phyloP scores from a whole-genome alignment of 169 alveolate species.

The Babesia microti region DNA sequence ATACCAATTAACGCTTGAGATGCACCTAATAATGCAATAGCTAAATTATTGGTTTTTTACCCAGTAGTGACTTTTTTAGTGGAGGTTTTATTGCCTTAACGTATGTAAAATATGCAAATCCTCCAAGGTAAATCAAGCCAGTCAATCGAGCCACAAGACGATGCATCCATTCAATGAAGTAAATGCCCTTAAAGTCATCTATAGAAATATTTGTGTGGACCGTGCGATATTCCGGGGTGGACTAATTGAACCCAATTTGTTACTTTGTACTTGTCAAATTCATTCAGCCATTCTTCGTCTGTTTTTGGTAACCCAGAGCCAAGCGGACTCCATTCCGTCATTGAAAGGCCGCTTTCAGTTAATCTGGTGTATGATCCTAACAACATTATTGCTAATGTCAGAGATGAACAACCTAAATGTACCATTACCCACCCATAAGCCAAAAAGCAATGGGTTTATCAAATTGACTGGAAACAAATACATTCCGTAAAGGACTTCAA shows the following conservation, averaged over 20 bases:
- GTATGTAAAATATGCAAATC: slow-evolving; percentile 55
- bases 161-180: slow-evolving; percentile 79
- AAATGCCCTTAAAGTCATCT: slow-evolving; percentile 75
- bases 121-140: slow-evolving; percentile 65
- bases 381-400: slow-evolving; percentile 60
- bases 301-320: slow-evolving; percentile 66
- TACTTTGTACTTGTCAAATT: slow-evolving; percentile 67
- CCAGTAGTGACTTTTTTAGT: slow-evolving; percentile 31
- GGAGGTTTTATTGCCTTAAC: slow-evolving; percentile 55
- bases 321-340: slow-evolving; percentile 78
- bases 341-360: slow-evolving; percentile 79
- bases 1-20: slow-evolving; percentile 64
- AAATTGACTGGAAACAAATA: too few species aligned
- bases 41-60: slow-evolving; percentile 7
- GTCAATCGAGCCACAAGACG: slow-evolving; percentile 73
- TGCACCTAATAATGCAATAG: slow-evolving; percentile 41
- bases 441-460: slow-evolving; percentile 33
- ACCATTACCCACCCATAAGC: slow-evolving; percentile 29
- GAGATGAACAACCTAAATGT: slow-evolving; percentile 38
- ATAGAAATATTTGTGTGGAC: slow-evolving; percentile 70
- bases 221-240: slow-evolving; percentile 74
- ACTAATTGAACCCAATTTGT: slow-evolving; percentile 11
- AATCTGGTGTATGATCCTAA: slow-evolving; percentile 83
- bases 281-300: slow-evolving; percentile 74
- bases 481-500: too few species aligned